phyloP scores from a whole-genome alignment of 164 flowering plant genomes.

The Vitis cinerea region DNA sequence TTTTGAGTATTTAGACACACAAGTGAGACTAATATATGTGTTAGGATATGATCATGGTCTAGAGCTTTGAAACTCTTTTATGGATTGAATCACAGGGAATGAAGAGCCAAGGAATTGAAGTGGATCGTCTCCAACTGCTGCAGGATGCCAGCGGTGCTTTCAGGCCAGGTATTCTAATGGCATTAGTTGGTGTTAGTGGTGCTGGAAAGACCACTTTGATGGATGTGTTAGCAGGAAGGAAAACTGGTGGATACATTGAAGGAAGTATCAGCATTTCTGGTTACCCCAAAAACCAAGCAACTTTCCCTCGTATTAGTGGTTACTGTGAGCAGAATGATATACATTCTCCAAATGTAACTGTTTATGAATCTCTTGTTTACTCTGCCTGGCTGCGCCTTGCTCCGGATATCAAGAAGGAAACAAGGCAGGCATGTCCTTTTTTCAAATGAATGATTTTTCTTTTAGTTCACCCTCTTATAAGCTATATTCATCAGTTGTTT shows the following conservation, averaged over 20 bases:
- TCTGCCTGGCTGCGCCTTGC: slow-evolving; percentile 38
- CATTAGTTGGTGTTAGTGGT: slow-evolving; percentile 36
- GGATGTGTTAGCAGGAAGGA: slow-evolving; percentile 37
- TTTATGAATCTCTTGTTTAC: slow-evolving; percentile 27
- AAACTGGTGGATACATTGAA: slow-evolving; percentile 31
- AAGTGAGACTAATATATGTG: not conserved
- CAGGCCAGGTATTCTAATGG: slow-evolving; percentile 32
- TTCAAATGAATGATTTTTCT: not conserved
- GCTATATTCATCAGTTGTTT: not conserved
- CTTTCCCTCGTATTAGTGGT: slow-evolving; percentile 32
- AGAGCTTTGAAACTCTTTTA: not conserved
- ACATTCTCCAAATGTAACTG: slow-evolving; percentile 31
- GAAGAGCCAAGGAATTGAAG: slow-evolving; percentile 31
- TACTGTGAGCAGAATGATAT: slow-evolving; percentile 35
- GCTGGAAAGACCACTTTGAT: slow-evolving; percentile 37
- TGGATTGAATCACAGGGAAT: slow-evolving; percentile 21
- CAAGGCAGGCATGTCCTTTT: slow-evolving; percentile 16
- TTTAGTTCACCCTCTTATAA: not conserved
- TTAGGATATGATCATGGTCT: not conserved
- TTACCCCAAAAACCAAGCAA: slow-evolving; percentile 31
- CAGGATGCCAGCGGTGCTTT: slow-evolving; percentile 28
- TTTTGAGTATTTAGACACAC: not conserved
- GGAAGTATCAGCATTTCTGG: slow-evolving; percentile 31
- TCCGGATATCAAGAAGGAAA: slow-evolving; percentile 17
- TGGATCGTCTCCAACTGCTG: slow-evolving; percentile 25